Evolutionary conservation across 176 grass and related monocot species (phyloP).

Genomic region (Phoenix roebelenii): DNA sequence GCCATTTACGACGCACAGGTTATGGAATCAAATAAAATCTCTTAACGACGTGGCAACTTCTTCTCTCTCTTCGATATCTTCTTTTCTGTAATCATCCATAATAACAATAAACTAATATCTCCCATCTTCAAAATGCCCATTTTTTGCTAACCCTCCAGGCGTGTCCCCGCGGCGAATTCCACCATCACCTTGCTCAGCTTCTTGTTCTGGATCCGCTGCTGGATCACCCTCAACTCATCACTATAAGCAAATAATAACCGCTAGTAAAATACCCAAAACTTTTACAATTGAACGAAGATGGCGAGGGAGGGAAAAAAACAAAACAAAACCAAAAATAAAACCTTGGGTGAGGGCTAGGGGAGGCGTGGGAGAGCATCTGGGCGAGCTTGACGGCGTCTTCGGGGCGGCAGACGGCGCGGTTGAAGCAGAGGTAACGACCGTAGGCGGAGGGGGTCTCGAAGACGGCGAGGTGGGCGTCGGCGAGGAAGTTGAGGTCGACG

Average conservation of each 20-base stretch:
- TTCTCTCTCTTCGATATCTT: too few relatives aligned
- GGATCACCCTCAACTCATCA: slow-evolving; percentile 56
- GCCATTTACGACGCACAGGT: too few relatives aligned
- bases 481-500: slow-evolving; percentile 60
- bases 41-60: too few relatives aligned
- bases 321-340: too few relatives aligned
- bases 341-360: slow-evolving; percentile 27
- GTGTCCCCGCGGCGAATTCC: slow-evolving; percentile 48
- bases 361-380: slow-evolving; percentile 35
- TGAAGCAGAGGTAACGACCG: slow-evolving; percentile 89
- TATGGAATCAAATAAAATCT: too few relatives aligned
- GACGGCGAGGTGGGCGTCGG: slow-evolving; percentile 65
- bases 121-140: too few relatives aligned
- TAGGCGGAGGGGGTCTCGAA: slow-evolving; percentile 62
- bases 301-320: too few relatives aligned
- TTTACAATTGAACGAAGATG: too few relatives aligned
- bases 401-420: slow-evolving; percentile 50
- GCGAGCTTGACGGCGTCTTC: slow-evolving; percentile 64
- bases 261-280: too few relatives aligned
- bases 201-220: slow-evolving; percentile 70
- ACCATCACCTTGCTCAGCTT: slow-evolving; percentile 84
- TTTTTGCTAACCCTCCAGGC: slow-evolving; percentile 18
- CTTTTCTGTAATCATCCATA: too few relatives aligned
- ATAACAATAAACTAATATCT: too few relatives aligned
- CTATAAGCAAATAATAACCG: slow-evolving; percentile 7